These are phyloP conservation scores for Stemphylium vesicarium DNA, from an alignment of 2,329 filamentous ascomycete genomes.

Conservation along the genomic window DNA sequence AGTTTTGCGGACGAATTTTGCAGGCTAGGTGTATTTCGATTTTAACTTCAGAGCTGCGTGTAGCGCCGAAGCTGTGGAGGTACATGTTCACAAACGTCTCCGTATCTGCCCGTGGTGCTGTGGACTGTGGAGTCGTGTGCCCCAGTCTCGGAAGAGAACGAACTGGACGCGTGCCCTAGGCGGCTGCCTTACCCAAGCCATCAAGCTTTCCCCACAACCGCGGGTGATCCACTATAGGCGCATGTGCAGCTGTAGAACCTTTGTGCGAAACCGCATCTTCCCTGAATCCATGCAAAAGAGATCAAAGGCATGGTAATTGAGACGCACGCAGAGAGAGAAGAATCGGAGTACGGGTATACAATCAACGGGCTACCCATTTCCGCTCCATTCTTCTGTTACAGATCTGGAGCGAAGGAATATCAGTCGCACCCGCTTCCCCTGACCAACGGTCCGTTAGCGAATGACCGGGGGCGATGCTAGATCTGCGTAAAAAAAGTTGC, in stretches of 20 bases:
- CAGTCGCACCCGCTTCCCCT: constrained; percentile 6
- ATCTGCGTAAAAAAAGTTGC: constrained; percentile 11
- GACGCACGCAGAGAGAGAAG: background rate
- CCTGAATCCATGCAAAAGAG: background rate
- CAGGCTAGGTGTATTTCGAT: background rate
- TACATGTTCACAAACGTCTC: background rate
- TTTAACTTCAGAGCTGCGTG: background rate
- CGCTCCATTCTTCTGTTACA: constrained; percentile 7
- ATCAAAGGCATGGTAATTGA: background rate
- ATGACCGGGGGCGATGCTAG: background rate
- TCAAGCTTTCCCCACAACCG: constrained; percentile 43
- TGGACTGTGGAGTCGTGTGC: constrained; percentile 14
- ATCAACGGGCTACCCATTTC: background rate
- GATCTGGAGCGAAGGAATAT: constrained; percentile 4
- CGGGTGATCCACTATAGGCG: constrained; percentile 14
- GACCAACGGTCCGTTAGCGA: constrained; percentile 16
- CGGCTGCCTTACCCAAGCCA: constrained; percentile 17
- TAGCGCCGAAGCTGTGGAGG: background rate
- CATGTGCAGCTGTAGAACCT: constrained; percentile 8
- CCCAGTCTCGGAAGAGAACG: constrained; percentile 13
- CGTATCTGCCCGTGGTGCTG: constrained; percentile 11
- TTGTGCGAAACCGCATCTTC: constrained; percentile 1
- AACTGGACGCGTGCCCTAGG: constrained; percentile 6
- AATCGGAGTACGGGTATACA: background rate
- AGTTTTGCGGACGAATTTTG: constrained; percentile 1